Conservation (phyloP, 805 yeast species). For the Kuraishia piskuri region DNA sequence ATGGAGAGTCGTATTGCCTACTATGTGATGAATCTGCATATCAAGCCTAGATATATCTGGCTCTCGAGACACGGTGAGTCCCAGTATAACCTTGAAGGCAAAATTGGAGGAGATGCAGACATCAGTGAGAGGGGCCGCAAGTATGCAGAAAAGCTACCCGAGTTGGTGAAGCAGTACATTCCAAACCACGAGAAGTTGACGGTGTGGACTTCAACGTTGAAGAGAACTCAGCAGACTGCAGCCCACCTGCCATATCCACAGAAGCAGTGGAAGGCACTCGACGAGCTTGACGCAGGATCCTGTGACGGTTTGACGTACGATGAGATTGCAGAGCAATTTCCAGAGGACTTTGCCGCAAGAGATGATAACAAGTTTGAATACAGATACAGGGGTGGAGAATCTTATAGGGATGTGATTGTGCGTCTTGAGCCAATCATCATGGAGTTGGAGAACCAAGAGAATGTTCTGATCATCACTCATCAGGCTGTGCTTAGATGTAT, state of each 20-base stretch:
- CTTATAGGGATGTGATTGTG: constrained; percentile 90
- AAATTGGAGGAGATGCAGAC: constrained; percentile 92
- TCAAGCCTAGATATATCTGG: constrained; percentile 89
- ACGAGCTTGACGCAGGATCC: constrained; percentile 94
- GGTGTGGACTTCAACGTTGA: constrained; percentile 92
- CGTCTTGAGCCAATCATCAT: constrained; percentile 94
- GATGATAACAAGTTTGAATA: constrained; percentile 95
- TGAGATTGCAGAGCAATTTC: constrained; percentile 75
- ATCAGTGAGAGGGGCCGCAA: constrained; percentile 76
- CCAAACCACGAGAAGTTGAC: constrained; percentile 62
- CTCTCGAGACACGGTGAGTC: constrained; percentile 95
- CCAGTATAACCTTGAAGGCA: constrained; percentile 83
- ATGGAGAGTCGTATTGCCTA: constrained; percentile 89
- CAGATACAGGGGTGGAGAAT: constrained; percentile 95
- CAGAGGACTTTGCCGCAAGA: constrained; percentile 92
- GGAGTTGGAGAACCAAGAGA: constrained; percentile 97
- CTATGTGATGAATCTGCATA: constrained; percentile 91
- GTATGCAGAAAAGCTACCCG: constrained; percentile 77
- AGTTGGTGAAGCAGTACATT: constrained; percentile 55
- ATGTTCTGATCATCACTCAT: constrained; percentile 91
- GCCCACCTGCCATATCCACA: constrained; percentile 71
- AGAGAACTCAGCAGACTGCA: constrained; percentile 90
- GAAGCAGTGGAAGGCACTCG: constrained; percentile 92
- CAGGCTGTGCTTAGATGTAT: constrained; percentile 96
- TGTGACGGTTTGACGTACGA: constrained; percentile 97